Conservation (phyloP, 2,329 filamentous ascomycete species). For the Ophiostoma sp. region DNA sequence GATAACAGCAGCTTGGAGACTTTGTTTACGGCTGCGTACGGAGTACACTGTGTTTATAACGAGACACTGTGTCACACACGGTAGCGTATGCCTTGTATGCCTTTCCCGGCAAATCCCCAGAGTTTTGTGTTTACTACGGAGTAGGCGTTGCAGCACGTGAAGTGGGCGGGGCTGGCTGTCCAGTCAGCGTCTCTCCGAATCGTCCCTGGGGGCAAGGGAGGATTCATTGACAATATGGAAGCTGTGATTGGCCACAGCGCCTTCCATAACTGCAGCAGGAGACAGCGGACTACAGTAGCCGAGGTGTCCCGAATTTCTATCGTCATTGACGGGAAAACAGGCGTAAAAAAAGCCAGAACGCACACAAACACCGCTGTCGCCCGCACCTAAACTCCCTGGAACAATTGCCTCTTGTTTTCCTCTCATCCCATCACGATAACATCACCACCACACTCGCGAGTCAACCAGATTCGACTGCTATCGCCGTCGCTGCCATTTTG, state of each 20-base stretch:
- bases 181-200: conserved; percentile 27
- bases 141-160: conserved; percentile 18
- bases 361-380: conserved; percentile 6
- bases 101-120: conserved; percentile 7
- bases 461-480: not conserved
- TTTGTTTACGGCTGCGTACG: not conserved
- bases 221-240: conserved; percentile 26
- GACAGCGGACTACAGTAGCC: conserved; percentile 24
- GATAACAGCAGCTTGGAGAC: not conserved
- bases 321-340: conserved; percentile 22
- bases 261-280: conserved; percentile 14
- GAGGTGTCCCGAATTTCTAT: conserved; percentile 29
- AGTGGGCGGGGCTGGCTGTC: not conserved
- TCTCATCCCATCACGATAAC: conserved; percentile 1
- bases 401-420: conserved; percentile 4
- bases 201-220: conserved; percentile 20
- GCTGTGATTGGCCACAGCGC: conserved; percentile 23
- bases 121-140: not conserved
- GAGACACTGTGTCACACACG: not conserved
- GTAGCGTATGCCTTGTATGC: not conserved
- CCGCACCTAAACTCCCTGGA: not conserved
- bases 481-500: not conserved
- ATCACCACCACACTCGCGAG: not conserved
- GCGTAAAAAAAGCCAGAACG: conserved; percentile 12
- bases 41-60: not conserved